A percentile compares a stretch with the other conserved stretches of the same genome.
Evolutionary conservation across 148 eudicot species (phyloP).

Genomic region (Chenopodium berlandieri): DNA sequence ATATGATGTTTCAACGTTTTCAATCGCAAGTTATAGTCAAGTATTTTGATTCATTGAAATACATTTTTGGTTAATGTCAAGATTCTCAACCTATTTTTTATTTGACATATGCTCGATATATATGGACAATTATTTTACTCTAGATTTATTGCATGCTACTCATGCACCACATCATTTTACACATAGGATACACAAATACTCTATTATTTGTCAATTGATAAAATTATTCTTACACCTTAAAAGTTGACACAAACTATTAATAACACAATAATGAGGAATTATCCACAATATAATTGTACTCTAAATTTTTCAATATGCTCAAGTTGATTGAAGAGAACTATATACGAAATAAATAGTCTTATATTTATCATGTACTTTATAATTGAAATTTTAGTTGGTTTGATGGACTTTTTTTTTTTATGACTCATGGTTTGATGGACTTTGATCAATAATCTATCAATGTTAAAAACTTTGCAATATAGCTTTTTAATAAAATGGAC

Average conservation of each 20-base stretch:
- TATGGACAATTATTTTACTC: no score
- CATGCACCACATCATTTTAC: neutral
- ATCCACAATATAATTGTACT: neutral
- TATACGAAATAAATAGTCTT: no score
- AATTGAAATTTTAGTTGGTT: neutral
- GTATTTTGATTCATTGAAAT: no score
- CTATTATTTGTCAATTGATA: no score
- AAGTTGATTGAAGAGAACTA: neutral
- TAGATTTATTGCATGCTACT: no score
- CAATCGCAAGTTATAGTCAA: no score
- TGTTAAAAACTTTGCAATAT: neutral
- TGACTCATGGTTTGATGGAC: neutral
- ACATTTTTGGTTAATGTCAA: no score
- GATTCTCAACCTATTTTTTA: no score
- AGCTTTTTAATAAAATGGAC: slow-evolving; percentile 21
- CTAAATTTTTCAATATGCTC: neutral
- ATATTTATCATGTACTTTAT: neutral
- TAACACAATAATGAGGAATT: neutral
- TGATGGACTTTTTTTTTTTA: neutral
- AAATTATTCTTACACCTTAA: no score
- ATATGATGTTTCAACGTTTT: no score
- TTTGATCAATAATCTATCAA: neutral
- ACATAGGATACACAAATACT: neutral
- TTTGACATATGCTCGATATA: no score
- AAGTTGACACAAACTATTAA: neutral